A percentile compares a stretch with the other conserved stretches of the same genome.
phyloP scores from a whole-genome alignment of 2,329 filamentous ascomycete species.

The Madurella mycetomatis region DNA sequence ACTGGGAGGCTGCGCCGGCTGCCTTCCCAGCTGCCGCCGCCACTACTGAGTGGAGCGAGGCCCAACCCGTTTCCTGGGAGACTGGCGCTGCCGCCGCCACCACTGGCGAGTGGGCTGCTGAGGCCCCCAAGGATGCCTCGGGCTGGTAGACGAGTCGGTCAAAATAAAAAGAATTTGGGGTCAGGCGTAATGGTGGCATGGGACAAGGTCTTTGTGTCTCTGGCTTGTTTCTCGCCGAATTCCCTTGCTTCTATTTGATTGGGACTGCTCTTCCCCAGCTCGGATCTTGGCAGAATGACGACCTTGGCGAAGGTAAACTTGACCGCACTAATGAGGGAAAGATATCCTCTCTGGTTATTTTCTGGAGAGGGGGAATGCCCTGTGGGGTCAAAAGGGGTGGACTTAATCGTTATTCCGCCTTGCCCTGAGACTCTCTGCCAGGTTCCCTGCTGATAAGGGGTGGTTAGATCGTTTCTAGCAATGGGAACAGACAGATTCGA shows the following conservation, averaged over 20 bases:
- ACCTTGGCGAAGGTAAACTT: slow-evolving; percentile 47
- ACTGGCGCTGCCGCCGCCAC: slow-evolving; percentile 53
- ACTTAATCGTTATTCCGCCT: slow-evolving; percentile 82
- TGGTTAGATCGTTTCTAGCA: slow-evolving; percentile 10
- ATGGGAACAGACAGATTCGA: not conserved
- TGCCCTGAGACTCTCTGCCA: slow-evolving; percentile 12
- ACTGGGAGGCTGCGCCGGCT: slow-evolving; percentile 81
- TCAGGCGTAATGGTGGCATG: slow-evolving; percentile 25
- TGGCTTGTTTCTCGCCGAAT: slow-evolving; percentile 20
- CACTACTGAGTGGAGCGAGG: slow-evolving; percentile 54
- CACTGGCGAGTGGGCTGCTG: slow-evolving; percentile 52
- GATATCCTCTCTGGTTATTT: slow-evolving; percentile 64
- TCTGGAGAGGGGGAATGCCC: slow-evolving; percentile 85
- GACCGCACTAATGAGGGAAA: slow-evolving; percentile 98
- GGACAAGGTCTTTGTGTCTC: slow-evolving; percentile 19
- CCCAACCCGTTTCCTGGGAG: slow-evolving; percentile 46
- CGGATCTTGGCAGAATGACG: slow-evolving; percentile 27
- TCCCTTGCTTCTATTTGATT: slow-evolving; percentile 14
- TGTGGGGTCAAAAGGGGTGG: slow-evolving; percentile 80
- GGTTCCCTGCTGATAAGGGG: not conserved
- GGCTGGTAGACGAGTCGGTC: slow-evolving; percentile 43
- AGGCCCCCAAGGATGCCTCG: slow-evolving; percentile 43
- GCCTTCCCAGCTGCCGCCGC: slow-evolving; percentile 60
- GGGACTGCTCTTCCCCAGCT: slow-evolving; percentile 14
- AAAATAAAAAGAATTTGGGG: slow-evolving; percentile 26